A percentile compares a stretch with the other conserved stretches of the same genome.
These are phyloP conservation scores for Fomitopsis pinicola DNA, from an alignment of 1,284 basidiomycete species.

Conservation along the genomic window DNA sequence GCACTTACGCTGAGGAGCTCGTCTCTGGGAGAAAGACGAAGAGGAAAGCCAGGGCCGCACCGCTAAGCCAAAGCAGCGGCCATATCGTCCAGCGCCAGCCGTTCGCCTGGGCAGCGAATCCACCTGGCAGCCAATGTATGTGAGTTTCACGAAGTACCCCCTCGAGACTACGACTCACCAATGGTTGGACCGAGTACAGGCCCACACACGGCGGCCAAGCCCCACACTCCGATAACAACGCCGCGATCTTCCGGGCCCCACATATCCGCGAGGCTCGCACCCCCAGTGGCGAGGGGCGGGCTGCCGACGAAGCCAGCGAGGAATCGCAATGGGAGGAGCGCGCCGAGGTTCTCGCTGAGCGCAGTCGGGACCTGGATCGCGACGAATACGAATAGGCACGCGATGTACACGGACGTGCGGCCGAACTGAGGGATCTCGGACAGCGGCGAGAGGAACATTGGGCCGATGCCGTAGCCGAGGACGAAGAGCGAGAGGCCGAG, in stretches of 20 bases:
- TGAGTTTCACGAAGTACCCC: background rate
- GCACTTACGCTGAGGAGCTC: constrained; percentile 14
- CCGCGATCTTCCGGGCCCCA: constrained; percentile 52
- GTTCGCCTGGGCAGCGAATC: constrained; percentile 31
- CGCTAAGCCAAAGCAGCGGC: constrained; percentile 46
- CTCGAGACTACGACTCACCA: constrained; percentile 14
- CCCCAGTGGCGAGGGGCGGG: constrained; percentile 31
- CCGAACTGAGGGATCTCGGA: constrained; percentile 42
- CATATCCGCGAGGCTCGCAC: constrained; percentile 33
- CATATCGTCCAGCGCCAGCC: constrained; percentile 53
- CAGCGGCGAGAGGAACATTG: constrained; percentile 48
- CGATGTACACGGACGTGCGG: constrained; percentile 46
- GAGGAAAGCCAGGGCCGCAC: constrained; percentile 35
- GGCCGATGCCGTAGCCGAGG: constrained; percentile 32
- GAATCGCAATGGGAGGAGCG: constrained; percentile 61
- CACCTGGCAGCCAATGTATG: constrained; percentile 13
- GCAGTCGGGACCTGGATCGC: constrained; percentile 55
- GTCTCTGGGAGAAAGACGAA: constrained; percentile 51
- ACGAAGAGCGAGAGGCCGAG: constrained; percentile 36
- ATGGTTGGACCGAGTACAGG: constrained; percentile 44
- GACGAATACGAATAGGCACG: constrained; percentile 50
- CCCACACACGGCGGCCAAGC: constrained; percentile 51
- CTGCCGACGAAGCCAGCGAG: constrained; percentile 52
- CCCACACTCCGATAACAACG: constrained; percentile 53
- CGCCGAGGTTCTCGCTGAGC: constrained; percentile 47